phyloP scores from a whole-genome alignment of 2,329 filamentous ascomycete species.

The Myotisia sp. region DNA sequence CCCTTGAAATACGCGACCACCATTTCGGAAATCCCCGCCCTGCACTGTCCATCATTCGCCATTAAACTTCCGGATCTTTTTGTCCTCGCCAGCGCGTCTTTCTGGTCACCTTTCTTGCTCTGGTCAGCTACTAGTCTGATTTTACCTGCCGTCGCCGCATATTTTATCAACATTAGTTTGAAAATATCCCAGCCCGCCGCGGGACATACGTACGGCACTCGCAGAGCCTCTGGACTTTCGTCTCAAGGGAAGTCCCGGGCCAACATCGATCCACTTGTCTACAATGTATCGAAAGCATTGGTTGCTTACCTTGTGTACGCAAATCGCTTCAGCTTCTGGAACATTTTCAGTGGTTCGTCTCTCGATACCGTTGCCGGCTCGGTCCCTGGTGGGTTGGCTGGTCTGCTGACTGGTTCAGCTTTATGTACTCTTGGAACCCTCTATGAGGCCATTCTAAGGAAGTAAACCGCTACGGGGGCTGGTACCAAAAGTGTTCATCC shows the following conservation, averaged over 20 bases:
- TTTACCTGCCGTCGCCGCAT: conserved; percentile 58
- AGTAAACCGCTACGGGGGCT: conserved; percentile 12
- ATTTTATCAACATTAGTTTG: conserved; percentile 77
- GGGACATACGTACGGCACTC: conserved; percentile 15
- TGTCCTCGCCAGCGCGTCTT: conserved; percentile 55
- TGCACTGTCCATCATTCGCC: conserved; percentile 45
- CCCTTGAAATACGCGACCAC: conserved; percentile 59
- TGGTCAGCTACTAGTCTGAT: conserved; percentile 62
- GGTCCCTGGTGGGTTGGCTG: conserved; percentile 26
- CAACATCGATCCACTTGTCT: conserved; percentile 67
- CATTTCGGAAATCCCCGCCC: conserved; percentile 45
- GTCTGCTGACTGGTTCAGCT: conserved; percentile 28
- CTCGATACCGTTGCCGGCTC: conserved; percentile 25
- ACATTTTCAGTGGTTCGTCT: conserved; percentile 23
- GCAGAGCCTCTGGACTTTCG: conserved; percentile 13
- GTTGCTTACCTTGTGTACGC: conserved; percentile 68
- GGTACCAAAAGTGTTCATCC: too few relatives aligned
- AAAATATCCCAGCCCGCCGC: conserved; percentile 24
- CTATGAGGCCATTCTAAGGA: conserved; percentile 35
- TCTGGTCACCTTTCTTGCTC: conserved; percentile 69
- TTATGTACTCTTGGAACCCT: conserved; percentile 30
- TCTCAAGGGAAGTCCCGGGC: conserved; percentile 36
- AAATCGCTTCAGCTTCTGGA: conserved; percentile 29
- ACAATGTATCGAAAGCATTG: conserved; percentile 77
- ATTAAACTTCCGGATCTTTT: conserved; percentile 71